A percentile compares a stretch with the other conserved stretches of the same genome.
These are phyloP conservation scores for Dillenia suffruticosa DNA, from an alignment of 164 flowering plant species.

Conservation along the genomic window DNA sequence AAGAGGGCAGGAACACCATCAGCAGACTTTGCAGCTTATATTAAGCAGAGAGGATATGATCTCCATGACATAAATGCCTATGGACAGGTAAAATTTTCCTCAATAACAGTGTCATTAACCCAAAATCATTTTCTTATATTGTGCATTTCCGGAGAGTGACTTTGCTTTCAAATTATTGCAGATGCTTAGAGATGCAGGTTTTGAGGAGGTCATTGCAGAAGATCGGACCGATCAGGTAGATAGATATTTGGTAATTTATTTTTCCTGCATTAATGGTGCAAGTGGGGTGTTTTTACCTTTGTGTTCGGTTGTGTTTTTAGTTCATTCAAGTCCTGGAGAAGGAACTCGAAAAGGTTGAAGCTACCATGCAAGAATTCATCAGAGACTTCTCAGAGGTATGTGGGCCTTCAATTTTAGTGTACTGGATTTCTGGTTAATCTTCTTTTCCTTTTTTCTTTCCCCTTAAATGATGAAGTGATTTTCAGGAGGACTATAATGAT, in stretches of 20 bases:
- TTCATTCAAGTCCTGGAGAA: conserved; percentile 66
- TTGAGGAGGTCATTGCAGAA: conserved; percentile 78
- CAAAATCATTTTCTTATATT: no score
- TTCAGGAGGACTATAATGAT: conserved; percentile 82
- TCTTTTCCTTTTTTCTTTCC: background rate
- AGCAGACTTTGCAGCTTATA: conserved; percentile 63
- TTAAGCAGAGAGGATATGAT: conserved; percentile 93
- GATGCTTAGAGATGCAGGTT: conserved; percentile 99
- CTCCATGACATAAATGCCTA: conserved; percentile 83
- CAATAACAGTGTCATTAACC: background rate
- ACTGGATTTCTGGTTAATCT: background rate
- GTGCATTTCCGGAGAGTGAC: no score
- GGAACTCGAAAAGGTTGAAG: conserved; percentile 63
- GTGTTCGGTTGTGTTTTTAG: conserved; percentile 32
- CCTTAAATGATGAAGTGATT: background rate
- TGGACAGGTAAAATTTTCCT: conserved; percentile 66
- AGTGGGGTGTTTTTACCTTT: conserved; percentile 2
- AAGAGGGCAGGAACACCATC: conserved; percentile 67
- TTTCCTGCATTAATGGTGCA: background rate
- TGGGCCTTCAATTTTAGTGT: background rate
- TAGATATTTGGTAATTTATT: background rate
- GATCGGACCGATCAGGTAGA: conserved; percentile 90
- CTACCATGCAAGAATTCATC: conserved; percentile 66
- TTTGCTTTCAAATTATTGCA: conserved; percentile 16
- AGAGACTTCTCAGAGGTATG: conserved; percentile 73